These are phyloP conservation scores for Colletotrichum navitas DNA, from an alignment of 2,329 filamentous ascomycete genomes.

Conservation along the genomic window DNA sequence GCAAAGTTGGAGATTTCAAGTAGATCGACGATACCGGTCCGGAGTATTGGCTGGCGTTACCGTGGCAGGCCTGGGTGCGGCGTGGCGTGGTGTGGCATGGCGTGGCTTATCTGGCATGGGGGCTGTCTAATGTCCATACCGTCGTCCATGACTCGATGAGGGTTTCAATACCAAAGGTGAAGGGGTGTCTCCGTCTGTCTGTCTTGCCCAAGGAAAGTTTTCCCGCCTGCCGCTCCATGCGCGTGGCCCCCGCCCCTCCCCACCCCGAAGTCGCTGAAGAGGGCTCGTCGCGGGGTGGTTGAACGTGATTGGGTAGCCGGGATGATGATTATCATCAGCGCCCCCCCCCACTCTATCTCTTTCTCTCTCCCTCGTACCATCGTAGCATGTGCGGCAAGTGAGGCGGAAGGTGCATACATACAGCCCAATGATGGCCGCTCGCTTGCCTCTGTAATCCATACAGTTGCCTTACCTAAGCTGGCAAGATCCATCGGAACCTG, in stretches of 20 bases:
- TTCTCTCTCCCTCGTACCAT: not conserved
- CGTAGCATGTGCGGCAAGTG: conserved; percentile 13
- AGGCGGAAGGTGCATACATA: conserved; percentile 18
- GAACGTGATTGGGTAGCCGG: not conserved
- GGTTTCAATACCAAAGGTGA: conserved; percentile 33
- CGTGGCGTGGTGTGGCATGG: not conserved
- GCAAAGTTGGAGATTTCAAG: conserved; percentile 25
- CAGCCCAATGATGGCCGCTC: conserved; percentile 1
- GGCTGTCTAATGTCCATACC: not conserved
- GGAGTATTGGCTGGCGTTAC: conserved; percentile 11
- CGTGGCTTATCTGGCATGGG: conserved; percentile 15
- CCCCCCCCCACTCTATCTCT: conserved; percentile 24
- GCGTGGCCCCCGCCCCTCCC: conserved; percentile 1
- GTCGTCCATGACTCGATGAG: conserved; percentile 34
- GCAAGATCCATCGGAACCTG: conserved; percentile 21
- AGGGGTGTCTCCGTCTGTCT: not conserved
- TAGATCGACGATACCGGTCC: conserved; percentile 13
- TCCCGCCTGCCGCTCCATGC: conserved; percentile 34
- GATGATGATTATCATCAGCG: not conserved
- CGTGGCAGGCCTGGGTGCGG: conserved; percentile 6
- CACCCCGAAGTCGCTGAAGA: conserved; percentile 17
- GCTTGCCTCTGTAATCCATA: not conserved
- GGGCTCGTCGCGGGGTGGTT: conserved; percentile 18
- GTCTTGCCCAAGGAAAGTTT: not conserved
- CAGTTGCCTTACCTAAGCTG: conserved; percentile 28